A percentile compares a stretch with the other conserved stretches of the same genome.
Evolutionary conservation across 2,329 filamentous ascomycete genomes (phyloP).

Genomic region (Fusarium sp.): DNA sequence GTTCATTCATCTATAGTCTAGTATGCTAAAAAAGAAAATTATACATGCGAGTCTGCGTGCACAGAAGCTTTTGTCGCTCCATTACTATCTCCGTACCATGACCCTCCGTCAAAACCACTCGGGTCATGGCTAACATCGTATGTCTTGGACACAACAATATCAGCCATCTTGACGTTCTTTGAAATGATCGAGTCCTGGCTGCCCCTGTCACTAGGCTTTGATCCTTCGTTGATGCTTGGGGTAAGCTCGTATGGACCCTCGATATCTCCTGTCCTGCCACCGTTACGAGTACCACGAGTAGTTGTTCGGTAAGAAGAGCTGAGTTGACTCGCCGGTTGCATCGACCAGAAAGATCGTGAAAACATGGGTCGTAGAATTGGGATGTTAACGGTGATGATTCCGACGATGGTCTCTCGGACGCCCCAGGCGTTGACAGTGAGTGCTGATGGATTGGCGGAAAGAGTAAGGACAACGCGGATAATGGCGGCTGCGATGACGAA

Average conservation of each 20-base stretch:
- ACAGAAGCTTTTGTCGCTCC: slow-evolving; percentile 26
- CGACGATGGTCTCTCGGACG: slow-evolving; percentile 54
- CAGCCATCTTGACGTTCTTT: background rate
- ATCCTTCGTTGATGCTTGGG: slow-evolving; percentile 10
- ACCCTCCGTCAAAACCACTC: background rate
- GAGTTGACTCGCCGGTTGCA: background rate
- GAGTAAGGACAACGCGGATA: slow-evolving; percentile 40
- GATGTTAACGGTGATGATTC: slow-evolving; percentile 56
- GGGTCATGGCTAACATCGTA: slow-evolving; percentile 31
- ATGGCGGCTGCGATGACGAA: slow-evolving; percentile 50
- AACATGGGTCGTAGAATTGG: slow-evolving; percentile 37
- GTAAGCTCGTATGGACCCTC: slow-evolving; percentile 35
- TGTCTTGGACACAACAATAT: slow-evolving; percentile 29
- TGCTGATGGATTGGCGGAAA: slow-evolving; percentile 43
- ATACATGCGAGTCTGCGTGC: slow-evolving; percentile 18
- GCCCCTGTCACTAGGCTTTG: slow-evolving; percentile 1
- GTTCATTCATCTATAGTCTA: too few species aligned
- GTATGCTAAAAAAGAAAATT: background rate
- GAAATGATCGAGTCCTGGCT: slow-evolving; percentile 40
- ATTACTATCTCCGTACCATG: slow-evolving; percentile 24
- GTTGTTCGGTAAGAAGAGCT: slow-evolving; percentile 16
- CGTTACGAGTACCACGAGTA: background rate
- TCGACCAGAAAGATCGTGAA: slow-evolving; percentile 26
- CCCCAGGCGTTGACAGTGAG: slow-evolving; percentile 48
- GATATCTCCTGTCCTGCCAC: slow-evolving; percentile 24